These are phyloP conservation scores for Fusarium sp. DNA, from an alignment of 2,329 filamentous ascomycete species.

Conservation along the genomic window DNA sequence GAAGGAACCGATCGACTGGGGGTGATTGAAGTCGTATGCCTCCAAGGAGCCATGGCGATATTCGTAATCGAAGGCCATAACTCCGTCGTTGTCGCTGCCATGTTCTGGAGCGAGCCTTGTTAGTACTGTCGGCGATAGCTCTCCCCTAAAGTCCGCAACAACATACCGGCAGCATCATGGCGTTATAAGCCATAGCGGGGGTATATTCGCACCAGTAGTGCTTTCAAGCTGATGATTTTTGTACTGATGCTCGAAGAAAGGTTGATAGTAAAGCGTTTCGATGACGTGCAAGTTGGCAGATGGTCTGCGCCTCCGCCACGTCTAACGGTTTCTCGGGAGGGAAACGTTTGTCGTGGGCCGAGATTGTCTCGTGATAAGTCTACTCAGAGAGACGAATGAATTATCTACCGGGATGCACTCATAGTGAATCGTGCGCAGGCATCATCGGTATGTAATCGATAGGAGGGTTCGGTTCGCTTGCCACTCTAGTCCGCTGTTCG, in stretches of 20 bases:
- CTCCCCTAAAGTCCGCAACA: constrained; percentile 2
- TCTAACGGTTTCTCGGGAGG: constrained; percentile 12
- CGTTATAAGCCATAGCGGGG: constrained; percentile 46
- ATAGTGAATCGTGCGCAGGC: constrained; percentile 46
- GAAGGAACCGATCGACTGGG: constrained; percentile 25
- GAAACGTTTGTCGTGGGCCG: constrained; percentile 11
- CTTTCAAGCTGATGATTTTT: constrained; percentile 14
- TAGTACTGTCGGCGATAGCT: constrained; percentile 32
- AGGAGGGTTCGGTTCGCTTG: constrained; percentile 43
- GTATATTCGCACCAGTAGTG: constrained; percentile 17
- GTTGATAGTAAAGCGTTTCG: constrained; percentile 29
- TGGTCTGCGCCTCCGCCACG: constrained; percentile 22
- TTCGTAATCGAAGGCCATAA: constrained; percentile 61
- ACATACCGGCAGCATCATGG: constrained; percentile 50
- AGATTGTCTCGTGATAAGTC: constrained; percentile 12
- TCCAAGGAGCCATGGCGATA: constrained; percentile 54
- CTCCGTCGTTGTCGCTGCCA: constrained; percentile 59
- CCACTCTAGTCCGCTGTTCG: constrained; percentile 47
- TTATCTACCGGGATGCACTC: constrained; percentile 44
- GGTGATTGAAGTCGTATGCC: constrained; percentile 24
- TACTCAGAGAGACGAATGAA: constrained; percentile 30
- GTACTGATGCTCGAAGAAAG: constrained; percentile 19
- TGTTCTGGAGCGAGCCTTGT: constrained; percentile 49
- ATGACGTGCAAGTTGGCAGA: constrained; percentile 39
- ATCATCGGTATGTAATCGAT: constrained; percentile 38